Percentiles rank a stretch among this genome's conserved stretches.
phyloP scores from a whole-genome alignment of 2,329 filamentous ascomycete genomes.

The Penicillium sp. region DNA sequence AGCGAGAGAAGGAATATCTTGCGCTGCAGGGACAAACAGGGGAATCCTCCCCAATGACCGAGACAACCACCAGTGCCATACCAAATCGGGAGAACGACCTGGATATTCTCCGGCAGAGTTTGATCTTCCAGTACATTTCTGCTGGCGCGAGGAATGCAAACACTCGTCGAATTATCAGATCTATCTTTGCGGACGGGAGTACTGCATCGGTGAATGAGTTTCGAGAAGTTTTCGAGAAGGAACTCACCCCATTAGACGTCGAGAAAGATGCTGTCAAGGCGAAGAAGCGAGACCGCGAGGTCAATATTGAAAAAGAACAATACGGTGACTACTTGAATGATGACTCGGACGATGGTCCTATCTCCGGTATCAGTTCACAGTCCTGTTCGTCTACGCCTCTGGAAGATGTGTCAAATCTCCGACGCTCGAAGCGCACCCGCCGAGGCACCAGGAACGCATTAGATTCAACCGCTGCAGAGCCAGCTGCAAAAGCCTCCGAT shows the following conservation, averaged over 20 bases:
- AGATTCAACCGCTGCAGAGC: slow-evolving; percentile 1
- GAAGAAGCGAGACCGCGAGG: slow-evolving; percentile 46
- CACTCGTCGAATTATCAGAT: slow-evolving; percentile 48
- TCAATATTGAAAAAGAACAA: slow-evolving; percentile 51
- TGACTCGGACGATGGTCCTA: slow-evolving; percentile 39
- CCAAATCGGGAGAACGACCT: slow-evolving; percentile 11
- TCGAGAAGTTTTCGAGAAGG: slow-evolving; percentile 49
- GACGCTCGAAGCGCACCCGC: slow-evolving; percentile 41
- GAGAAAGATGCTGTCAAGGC: slow-evolving; percentile 31
- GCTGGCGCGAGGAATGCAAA: slow-evolving; percentile 36
- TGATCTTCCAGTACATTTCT: slow-evolving; percentile 50
- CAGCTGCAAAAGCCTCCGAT: slow-evolving; percentile 4
- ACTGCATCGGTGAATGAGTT: slow-evolving; percentile 46
- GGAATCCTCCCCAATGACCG: slow-evolving; percentile 14
- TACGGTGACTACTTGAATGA: slow-evolving; percentile 52
- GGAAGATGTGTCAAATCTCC: slow-evolving; percentile 20
- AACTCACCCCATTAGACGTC: slow-evolving; percentile 43
- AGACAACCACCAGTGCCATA: slow-evolving; percentile 12
- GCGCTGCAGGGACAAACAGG: slow-evolving; percentile 38
- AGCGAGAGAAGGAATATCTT: slow-evolving; percentile 31
- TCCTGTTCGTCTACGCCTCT: slow-evolving; percentile 14
- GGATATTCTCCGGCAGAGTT: slow-evolving; percentile 40
- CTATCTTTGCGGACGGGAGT: slow-evolving; percentile 53
- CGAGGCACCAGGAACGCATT: slow-evolving; percentile 29
- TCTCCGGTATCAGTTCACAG: slow-evolving; percentile 23